Conservation (phyloP, 2,329 filamentous ascomycete genomes). For the Trichoderma cornu-damae region DNA sequence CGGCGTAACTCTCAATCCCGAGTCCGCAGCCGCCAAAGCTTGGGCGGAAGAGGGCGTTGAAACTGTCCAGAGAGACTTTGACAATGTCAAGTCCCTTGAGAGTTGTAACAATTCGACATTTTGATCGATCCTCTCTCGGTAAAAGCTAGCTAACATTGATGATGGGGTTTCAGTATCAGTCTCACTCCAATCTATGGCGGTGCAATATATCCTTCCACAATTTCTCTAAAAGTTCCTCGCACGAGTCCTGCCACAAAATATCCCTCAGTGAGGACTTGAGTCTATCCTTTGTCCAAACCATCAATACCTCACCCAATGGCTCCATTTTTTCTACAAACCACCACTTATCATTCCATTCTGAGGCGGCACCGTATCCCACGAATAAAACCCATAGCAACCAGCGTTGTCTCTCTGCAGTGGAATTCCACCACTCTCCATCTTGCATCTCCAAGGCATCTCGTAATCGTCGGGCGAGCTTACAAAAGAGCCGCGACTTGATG, state of each 20-base stretch:
- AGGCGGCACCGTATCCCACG: not conserved
- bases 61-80: conserved; percentile 25
- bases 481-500: not conserved
- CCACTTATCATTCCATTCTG: not conserved
- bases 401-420: not conserved
- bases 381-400: not conserved
- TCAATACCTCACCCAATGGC: not conserved
- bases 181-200: not conserved
- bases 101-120: no score
- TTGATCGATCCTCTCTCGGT: no score
- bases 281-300: not conserved
- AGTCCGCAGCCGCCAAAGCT: conserved; percentile 20
- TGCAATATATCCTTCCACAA: not conserved
- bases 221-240: not conserved
- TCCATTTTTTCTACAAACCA: not conserved
- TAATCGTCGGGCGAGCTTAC: not conserved
- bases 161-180: not conserved
- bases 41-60: conserved; percentile 23
- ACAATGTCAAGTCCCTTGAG: conserved; percentile 19
- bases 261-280: not conserved
- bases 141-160: no score
- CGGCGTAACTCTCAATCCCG: conserved; percentile 25
- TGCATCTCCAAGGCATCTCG: not conserved
- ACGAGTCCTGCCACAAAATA: not conserved
- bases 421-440: not conserved